Percentiles rank a stretch among this genome's conserved stretches.
These are phyloP conservation scores for Paulownia fortunei DNA, from an alignment of 257 asterid species.

Conservation along the genomic window DNA sequence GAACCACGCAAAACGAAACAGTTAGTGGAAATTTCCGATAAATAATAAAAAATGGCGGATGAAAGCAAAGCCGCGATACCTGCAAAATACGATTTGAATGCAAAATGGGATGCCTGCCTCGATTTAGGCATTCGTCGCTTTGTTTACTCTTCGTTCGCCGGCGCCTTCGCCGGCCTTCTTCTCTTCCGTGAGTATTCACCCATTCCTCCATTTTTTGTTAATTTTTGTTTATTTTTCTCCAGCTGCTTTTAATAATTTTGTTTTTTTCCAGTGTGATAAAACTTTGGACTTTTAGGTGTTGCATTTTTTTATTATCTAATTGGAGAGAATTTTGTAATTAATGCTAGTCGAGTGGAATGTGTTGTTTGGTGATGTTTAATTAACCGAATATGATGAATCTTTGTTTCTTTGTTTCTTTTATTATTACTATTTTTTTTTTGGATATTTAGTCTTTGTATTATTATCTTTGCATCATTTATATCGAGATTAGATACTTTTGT, in stretches of 20 bases:
- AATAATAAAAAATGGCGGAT: slow-evolving; percentile 48
- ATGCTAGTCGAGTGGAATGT: neutral
- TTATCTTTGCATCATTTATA: neutral
- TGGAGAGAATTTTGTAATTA: neutral
- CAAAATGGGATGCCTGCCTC: slow-evolving; percentile 77
- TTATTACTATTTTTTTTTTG: neutral
- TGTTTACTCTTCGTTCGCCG: slow-evolving; percentile 65
- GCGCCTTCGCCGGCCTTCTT: slow-evolving; percentile 67
- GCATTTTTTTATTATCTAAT: neutral
- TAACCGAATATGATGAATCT: neutral
- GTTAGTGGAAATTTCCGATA: neutral
- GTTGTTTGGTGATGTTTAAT: slow-evolving; percentile 2
- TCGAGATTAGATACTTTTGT: neutral
- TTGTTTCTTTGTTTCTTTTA: neutral
- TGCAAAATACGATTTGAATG: slow-evolving; percentile 54
- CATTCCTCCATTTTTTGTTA: neutral
- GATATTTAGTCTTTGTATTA: neutral
- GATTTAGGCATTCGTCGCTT: slow-evolving; percentile 73
- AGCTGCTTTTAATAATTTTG: neutral
- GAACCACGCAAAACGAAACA: neutral
- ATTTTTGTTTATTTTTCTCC: neutral
- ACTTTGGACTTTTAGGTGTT: neutral
- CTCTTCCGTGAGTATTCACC: slow-evolving; percentile 64
- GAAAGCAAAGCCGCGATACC: slow-evolving; percentile 48
- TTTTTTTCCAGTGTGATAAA: neutral